Conservation (phyloP, 257 asterid genomes). For the Fraxinus pennsylvanica region DNA sequence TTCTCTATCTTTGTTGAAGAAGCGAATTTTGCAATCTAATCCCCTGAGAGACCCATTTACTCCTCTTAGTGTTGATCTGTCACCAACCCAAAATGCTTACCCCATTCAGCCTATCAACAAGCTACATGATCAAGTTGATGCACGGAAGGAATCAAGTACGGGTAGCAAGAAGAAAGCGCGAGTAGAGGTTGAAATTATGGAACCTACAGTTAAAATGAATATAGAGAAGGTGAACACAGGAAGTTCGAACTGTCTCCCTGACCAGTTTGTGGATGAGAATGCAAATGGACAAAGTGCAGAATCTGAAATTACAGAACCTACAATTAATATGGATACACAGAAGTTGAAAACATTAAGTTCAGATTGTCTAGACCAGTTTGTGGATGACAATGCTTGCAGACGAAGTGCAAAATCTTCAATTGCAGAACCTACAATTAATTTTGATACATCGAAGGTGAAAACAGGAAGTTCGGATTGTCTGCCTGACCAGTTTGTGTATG, state of each 20-base stretch:
- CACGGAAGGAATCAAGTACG: constrained; percentile 28
- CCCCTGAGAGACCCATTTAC: constrained; percentile 67
- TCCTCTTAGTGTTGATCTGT: constrained; percentile 47
- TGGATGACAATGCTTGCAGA: not conserved
- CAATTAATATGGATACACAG: constrained; percentile 8
- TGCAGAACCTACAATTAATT: not conserved
- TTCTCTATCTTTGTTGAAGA: constrained; percentile 54
- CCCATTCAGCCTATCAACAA: constrained; percentile 33
- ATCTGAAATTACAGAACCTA: constrained; percentile 20
- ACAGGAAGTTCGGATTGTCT: constrained; percentile 24
- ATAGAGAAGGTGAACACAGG: constrained; percentile 15
- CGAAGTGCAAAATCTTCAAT: constrained; percentile 7
- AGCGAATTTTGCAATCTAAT: constrained; percentile 44
- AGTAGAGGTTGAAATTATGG: constrained; percentile 34
- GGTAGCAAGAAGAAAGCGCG: constrained; percentile 40
- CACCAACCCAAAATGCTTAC: constrained; percentile 27
- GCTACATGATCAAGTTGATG: constrained; percentile 35
- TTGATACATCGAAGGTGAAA: constrained; percentile 27
- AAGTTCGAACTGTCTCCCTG: constrained; percentile 16
- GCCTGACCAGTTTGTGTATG: constrained; percentile 32
- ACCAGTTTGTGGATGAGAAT: constrained; percentile 25
- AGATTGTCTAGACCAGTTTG: not conserved
- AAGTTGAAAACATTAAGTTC: constrained; percentile 21
- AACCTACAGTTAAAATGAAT: constrained; percentile 31
- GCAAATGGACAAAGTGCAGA: constrained; percentile 26